A percentile compares a stretch with the other conserved stretches of the same genome.
phyloP scores from a whole-genome alignment of 2,329 filamentous ascomycete species.

The Fusarium odoratissimum region DNA sequence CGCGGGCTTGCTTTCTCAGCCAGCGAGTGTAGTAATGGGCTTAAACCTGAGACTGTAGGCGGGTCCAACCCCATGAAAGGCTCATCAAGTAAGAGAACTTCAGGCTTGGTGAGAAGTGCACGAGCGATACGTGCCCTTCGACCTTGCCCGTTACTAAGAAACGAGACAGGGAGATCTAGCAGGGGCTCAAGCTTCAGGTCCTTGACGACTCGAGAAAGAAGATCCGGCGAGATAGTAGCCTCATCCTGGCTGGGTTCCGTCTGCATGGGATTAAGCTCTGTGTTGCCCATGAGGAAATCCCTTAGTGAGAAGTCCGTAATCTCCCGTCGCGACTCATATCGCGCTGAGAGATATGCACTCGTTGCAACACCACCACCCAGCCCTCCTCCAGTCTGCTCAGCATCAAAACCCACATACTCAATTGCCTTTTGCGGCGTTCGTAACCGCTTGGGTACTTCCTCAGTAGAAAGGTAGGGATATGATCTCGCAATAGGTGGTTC shows the following conservation, averaged over 20 bases:
- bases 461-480: slow-evolving; percentile 80
- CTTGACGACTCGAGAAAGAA: slow-evolving; percentile 71
- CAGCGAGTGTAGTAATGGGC: slow-evolving; percentile 74
- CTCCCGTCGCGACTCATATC: slow-evolving; percentile 90
- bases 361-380: slow-evolving; percentile 67
- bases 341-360: slow-evolving; percentile 87
- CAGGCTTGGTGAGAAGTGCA: slow-evolving; percentile 80
- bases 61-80: slow-evolving; percentile 98
- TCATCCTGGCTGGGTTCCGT: slow-evolving; percentile 51
- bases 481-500: slow-evolving; percentile 79
- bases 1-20: slow-evolving; percentile 75
- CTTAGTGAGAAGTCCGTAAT: slow-evolving; percentile 86
- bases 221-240: slow-evolving; percentile 60
- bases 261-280: slow-evolving; percentile 78
- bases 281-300: slow-evolving; percentile 85
- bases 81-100: slow-evolving; percentile 88
- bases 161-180: slow-evolving; percentile 84
- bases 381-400: slow-evolving; percentile 68
- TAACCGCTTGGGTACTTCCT: slow-evolving; percentile 66
- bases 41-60: slow-evolving; percentile 78
- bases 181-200: slow-evolving; percentile 78
- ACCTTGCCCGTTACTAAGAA: slow-evolving; percentile 94
- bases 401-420: slow-evolving; percentile 90
- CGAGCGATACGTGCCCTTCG: slow-evolving; percentile 88
- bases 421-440: slow-evolving; percentile 75